Base-by-base conservation (phyloP, 495 filamentous ascomycete species). In the Penicillium cinerascens region DNA sequence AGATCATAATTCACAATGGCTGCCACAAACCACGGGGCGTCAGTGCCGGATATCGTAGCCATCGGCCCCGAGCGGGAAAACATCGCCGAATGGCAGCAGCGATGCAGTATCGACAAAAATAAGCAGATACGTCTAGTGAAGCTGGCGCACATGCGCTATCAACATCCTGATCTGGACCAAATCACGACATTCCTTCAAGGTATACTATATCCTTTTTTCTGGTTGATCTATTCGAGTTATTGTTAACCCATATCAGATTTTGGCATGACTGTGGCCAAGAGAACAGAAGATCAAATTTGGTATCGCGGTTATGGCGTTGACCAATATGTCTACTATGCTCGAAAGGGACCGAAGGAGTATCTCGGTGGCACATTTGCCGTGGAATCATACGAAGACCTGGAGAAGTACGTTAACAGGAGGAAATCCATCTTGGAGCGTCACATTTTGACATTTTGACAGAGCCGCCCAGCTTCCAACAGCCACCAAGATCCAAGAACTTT, bases 231-330 rank as follows among this genome's bases (percentile, higher is more conserved):
- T 16, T 38, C 7, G 18, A 9, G 1, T 3, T 39, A 4, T 40
- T 38, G 13, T 37, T 6, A 26, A 6, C n/a, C n/a, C 9, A 18
- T 13, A 39, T 17, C 16, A 66, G 81, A 84, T 65, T 86, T 86
- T 63, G 82, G 83, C 50, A 78, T 86, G 61, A 59, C 59, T 11
- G 68, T 77, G 33, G 63, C 64, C 4, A 71, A 73, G 37, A 62
- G 64, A 41, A 60, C 74, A 2, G 72, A 75, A 22, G 66, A 76
- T 44, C 75, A 74, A 46, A 76, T 81, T 10, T 85, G 78, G 70
- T 84, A 73, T 65, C 72, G 81, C 25, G 82, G 83, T 6, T 83
- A 82, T 59, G 81, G 83, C 8, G 66, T 65, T n/a, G 81, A 85
- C 45, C 82, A 79, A 15, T 85, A 80, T 55, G 66, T 83, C 6